Evolutionary conservation across 2,329 filamentous ascomycete genomes (phyloP).

Genomic region (Aureobasidium pullulans): DNA sequence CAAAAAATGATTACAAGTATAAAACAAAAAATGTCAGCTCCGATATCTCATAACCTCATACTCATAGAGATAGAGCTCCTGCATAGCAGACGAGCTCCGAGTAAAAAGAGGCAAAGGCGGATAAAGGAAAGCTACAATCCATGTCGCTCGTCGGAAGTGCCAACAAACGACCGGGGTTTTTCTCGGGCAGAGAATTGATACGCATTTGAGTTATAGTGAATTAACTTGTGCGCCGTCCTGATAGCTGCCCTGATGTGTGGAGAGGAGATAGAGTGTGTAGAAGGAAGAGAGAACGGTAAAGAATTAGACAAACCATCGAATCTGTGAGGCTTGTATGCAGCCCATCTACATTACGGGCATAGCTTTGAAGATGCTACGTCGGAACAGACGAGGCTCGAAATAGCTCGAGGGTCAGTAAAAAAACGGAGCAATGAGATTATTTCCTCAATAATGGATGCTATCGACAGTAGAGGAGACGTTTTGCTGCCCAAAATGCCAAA

Average conservation of each 20-base stretch:
- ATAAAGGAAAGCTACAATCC: constrained; percentile 4
- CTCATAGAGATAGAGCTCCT: not conserved
- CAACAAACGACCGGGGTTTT: not conserved
- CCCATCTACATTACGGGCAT: not conserved
- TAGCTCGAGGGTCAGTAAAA: not conserved
- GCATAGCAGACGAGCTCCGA: constrained; percentile 7
- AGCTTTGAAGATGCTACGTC: not conserved
- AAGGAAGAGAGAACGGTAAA: not conserved
- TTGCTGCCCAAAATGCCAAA: not conserved
- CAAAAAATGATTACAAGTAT: not conserved
- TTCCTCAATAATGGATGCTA: constrained; percentile 12
- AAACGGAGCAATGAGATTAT: constrained; percentile 2
- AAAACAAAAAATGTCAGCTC: not conserved
- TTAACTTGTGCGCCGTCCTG: constrained; percentile 12
- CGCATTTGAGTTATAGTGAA: constrained; percentile 11
- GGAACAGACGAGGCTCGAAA: not conserved
- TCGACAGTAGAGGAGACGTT: constrained; percentile 5
- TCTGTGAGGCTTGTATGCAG: too few relatives aligned
- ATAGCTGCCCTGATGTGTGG: constrained; percentile 7
- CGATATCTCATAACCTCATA: not conserved
- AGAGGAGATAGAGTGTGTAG: not conserved
- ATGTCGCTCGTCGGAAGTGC: constrained; percentile 8
- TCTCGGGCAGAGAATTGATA: constrained; percentile 13
- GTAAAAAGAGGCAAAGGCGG: not conserved
- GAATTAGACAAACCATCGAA: not conserved